Conservation (phyloP, 768 basidiomycete genomes). For the Ramaria sp. region DNA sequence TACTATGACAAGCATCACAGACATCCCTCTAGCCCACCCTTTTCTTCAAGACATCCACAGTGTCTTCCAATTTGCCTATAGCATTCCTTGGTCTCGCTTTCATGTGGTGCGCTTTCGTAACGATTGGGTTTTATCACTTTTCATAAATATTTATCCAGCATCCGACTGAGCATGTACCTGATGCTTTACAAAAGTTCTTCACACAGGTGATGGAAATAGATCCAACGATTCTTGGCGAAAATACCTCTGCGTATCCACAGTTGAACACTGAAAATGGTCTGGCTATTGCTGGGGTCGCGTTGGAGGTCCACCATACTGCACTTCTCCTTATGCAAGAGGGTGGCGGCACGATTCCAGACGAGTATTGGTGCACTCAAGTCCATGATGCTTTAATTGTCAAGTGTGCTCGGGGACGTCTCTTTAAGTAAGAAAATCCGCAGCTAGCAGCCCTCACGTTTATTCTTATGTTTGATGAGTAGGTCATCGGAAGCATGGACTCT, state of each 20-base stretch:
- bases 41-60: not conserved
- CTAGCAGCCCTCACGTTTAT: not conserved
- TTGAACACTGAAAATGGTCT: not conserved
- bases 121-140: not conserved
- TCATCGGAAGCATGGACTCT: not conserved
- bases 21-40: not conserved
- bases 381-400: not conserved
- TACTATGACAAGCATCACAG: not conserved
- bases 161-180: not conserved
- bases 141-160: not conserved
- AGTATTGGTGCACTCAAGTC: not conserved
- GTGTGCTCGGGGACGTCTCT: not conserved
- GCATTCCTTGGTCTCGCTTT: not conserved
- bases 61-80: not conserved
- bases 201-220: not conserved
- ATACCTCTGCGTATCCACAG: not conserved
- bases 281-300: not conserved
- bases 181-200: not conserved
- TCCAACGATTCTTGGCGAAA: not conserved
- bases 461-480: not conserved
- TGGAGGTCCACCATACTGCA: not conserved
- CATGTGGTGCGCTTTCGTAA: not conserved
- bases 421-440: not conserved
- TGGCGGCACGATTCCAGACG: not conserved
- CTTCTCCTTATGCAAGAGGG: not conserved